Base-by-base conservation (phyloP, 345 rosid genomes). In the Populus pruinosa region DNA sequence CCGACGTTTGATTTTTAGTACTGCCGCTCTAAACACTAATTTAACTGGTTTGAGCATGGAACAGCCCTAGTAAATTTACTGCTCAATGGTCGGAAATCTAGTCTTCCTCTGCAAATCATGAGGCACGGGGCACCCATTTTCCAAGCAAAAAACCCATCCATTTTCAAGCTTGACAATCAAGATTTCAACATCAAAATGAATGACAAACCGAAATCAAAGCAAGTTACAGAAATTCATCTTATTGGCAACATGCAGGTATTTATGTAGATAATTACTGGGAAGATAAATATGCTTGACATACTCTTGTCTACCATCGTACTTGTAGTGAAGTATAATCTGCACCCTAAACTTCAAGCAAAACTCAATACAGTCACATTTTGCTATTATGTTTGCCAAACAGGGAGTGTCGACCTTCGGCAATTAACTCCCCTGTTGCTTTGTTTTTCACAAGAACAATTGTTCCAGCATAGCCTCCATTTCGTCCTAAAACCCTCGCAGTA, bases 361-460 rank as follows among this genome's bases (percentile, higher is more conserved):
- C 39, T 44, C 50, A 43, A 55, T 29, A 23, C 68, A 68, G 73
- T 87, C 86, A 92, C 85, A 95, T 88, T 80, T 92, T 92, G 89
- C 96, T 95, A 77, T 80, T 62, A 75, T 80, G 89, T 76, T 74
- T 83, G 44, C 92, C 92, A 76, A 89, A 93, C 89, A 91, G 56
- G 7, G 98, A 95, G 87, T 95, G 99, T 20, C 98, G 92, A 67
- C 97, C 98, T 89, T 95, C 98, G 0, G 99, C 99, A 43, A 95
- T 84, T 64, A 91, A 63, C 87, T 93, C 96, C 20, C 97, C 97
- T 0, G 92, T 92, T 56, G 65, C 78, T 79, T 91, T 92, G 85
- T 91, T 95, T 79, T 86, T 91, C 36, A 95, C 80, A 16, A 87
- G 89, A 72, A 95, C 92, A 13, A 82, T 39, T 7, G 97, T 89